Evolutionary conservation across 2,329 filamentous ascomycete species (phyloP), one percentile per base, ranked within the genome.

Genomic region (Penicillium brevicompactum): DNA sequence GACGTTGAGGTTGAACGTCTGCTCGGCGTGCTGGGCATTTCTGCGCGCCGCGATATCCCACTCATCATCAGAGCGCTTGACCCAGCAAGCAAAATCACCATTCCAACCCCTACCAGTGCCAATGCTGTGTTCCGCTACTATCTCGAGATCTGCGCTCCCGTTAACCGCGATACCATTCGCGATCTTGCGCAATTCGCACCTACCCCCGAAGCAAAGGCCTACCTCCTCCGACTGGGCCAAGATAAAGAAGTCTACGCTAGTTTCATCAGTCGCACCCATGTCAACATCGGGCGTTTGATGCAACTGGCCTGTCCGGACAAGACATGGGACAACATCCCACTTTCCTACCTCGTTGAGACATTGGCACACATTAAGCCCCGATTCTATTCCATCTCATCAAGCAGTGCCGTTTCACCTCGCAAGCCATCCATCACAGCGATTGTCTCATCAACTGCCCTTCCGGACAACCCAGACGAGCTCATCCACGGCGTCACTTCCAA

Each of bases 331-430:
- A 86, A 84, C 48, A 84, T 96, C 46, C 92, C 92, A 13, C 95
- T 96, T 75, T 93, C 92, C 6, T 87, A 91, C 66, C 87, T 96
- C 68, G 89, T 96, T 61, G 92, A 97, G 78, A 88, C 90, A 56
- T 74, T 96, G 51, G 88, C 85, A 74, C 94, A 94, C 79, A 85
- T 96, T 52, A 91, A 96, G 73, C 91, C 92, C 16, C 89, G 92
- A 46, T 96, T 95, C 82, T 97, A 96, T 80, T 97, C 92, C 48
- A 96, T 97, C 74, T 96, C 92, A 2, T 96, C 92, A 2, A 69
- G 66, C 46, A 69, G 65, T 34, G 61, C 68, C 1, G 59, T 71
- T 30, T 62, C 13, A 91, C 92, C 69, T 0, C 66, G 67, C 21
- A 70, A 67, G 49, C 58, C 63, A 16, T 89, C 92, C 48, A 88